Percentiles rank a stretch among this genome's conserved stretches.
These are phyloP conservation scores for Boletellus emodensis DNA, from an alignment of 768 basidiomycete species.

Conservation along the genomic window DNA sequence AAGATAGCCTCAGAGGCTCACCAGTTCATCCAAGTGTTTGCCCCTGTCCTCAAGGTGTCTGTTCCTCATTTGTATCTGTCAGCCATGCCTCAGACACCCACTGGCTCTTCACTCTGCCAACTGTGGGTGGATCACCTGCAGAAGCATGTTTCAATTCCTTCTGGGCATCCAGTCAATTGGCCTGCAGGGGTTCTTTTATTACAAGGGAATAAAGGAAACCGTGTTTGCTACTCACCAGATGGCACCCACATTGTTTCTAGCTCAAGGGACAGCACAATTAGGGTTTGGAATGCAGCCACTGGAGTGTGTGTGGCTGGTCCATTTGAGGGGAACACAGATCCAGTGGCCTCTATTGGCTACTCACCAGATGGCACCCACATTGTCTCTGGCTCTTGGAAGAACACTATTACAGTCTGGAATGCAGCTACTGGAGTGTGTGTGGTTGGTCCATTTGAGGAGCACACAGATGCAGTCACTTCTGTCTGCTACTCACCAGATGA, in stretches of 20 bases:
- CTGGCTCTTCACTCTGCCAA: background rate
- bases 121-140: background rate
- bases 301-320: background rate
- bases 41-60: background rate
- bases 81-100: background rate
- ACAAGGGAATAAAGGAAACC: background rate
- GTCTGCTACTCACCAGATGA: too few relatives aligned
- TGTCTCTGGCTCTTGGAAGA: too few relatives aligned
- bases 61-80: background rate
- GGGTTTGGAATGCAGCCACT: background rate
- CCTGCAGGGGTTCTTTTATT: background rate
- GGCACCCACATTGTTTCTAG: background rate
- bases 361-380: too few relatives aligned
- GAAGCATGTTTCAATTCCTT: background rate
- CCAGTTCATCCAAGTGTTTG: background rate
- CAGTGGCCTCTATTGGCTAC: background rate
- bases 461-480: too few relatives aligned
- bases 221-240: constrained; percentile 1
- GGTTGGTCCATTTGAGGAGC: too few relatives aligned
- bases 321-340: background rate
- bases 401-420: too few relatives aligned
- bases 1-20: background rate
- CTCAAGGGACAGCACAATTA: background rate
- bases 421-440: too few relatives aligned
- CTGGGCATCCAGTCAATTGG: background rate